Conservation (phyloP, 345 rosid genomes). For the Firmiana major region DNA sequence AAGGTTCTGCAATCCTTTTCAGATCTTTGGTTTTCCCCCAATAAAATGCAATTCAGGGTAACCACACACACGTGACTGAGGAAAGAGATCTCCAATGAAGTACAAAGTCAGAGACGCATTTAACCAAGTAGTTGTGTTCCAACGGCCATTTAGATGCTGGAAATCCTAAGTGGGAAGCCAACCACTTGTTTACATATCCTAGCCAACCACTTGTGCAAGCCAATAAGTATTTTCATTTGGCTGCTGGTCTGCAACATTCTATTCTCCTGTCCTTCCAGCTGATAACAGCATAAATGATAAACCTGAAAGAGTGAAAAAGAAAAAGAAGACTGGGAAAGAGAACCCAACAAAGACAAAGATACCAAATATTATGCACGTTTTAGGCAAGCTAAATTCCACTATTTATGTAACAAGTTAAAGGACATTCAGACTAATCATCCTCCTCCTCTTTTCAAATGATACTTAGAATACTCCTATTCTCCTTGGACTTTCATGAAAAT, state of each 20-base stretch:
- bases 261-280: slow-evolving; percentile 2
- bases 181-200: not conserved
- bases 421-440: slow-evolving; percentile 26
- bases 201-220: not conserved
- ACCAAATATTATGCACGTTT: slow-evolving; percentile 9
- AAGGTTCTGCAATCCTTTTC: slow-evolving; percentile 24
- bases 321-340: not conserved
- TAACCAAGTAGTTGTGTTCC: not conserved
- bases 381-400: slow-evolving; percentile 28
- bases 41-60: slow-evolving; percentile 10
- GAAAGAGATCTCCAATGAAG: not conserved
- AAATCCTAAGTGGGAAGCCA: not conserved
- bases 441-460: slow-evolving; percentile 23
- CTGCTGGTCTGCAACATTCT: slow-evolving; percentile 1
- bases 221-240: not conserved
- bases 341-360: not conserved
- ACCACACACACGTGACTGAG: slow-evolving; percentile 1
- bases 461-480: slow-evolving; percentile 27
- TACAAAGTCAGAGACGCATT: slow-evolving; percentile 7
- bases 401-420: slow-evolving; percentile 22
- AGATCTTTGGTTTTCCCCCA: slow-evolving; percentile 22
- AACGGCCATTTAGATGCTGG: not conserved
- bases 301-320: slow-evolving; percentile 12
- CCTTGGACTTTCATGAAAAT: slow-evolving; percentile 36
- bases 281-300: not conserved